These are phyloP conservation scores for Starmerella asiatica DNA, from an alignment of 805 yeast species.

Conservation along the genomic window DNA sequence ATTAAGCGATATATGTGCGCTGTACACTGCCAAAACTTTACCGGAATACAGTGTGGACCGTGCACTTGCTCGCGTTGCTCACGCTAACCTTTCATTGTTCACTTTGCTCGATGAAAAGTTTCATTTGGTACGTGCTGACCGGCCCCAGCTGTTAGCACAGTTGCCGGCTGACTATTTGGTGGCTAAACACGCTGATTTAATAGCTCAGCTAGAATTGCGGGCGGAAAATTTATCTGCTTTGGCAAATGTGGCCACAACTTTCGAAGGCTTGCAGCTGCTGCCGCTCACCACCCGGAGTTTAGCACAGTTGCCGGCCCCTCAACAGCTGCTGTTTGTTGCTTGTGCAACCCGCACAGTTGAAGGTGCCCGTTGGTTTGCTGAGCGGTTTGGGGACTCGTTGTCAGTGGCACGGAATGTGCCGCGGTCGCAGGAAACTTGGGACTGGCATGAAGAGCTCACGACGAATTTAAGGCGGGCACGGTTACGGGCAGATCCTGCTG, in stretches of 20 bases:
- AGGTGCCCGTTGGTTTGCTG: conserved; percentile 13
- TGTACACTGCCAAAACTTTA: background rate
- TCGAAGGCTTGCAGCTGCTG: conserved; percentile 11
- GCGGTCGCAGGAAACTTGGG: conserved; percentile 6
- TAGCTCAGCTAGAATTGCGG: conserved; percentile 9
- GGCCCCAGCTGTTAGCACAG: conserved; percentile 14
- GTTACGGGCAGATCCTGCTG: conserved; percentile 3
- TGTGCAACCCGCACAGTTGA: conserved; percentile 15
- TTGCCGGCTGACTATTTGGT: conserved; percentile 17
- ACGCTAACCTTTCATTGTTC: conserved; percentile 6
- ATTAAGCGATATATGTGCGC: background rate
- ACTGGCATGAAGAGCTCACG: conserved; percentile 4
- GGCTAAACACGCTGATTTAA: conserved; percentile 8
- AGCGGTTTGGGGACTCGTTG: conserved; percentile 9
- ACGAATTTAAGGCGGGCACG: conserved; percentile 10
- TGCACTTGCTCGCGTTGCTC: conserved; percentile 7
- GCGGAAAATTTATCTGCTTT: conserved; percentile 9
- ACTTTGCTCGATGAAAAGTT: conserved; percentile 13
- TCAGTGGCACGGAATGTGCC: conserved; percentile 10
- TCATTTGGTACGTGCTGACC: conserved; percentile 4
- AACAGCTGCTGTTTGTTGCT: conserved; percentile 12
- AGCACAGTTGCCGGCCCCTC: conserved; percentile 6
- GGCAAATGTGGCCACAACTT: conserved; percentile 13
- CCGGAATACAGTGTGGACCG: conserved; percentile 8
- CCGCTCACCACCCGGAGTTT: conserved; percentile 5